Evolutionary conservation across 1,284 basidiomycete genomes (phyloP), one percentile per base, ranked within the genome.

Genomic region (Ceratobasidium theobromae): DNA sequence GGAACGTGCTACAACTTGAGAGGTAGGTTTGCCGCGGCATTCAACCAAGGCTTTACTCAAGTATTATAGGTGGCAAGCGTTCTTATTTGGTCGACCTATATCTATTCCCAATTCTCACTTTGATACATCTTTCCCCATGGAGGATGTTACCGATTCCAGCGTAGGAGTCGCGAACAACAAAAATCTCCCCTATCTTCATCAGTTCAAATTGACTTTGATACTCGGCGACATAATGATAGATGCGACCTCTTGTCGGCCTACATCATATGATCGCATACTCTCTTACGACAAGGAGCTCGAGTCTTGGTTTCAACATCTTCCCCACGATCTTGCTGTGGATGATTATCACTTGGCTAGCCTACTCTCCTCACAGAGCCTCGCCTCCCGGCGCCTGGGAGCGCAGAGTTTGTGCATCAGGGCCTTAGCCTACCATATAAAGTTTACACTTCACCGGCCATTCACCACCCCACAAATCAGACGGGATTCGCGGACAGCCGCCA

Each of bases 221-320:
- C 79, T 91, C 1, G 89, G 89, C 8, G 85, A 89, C 71, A 89
- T 91, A 75, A 87, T 91, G 84, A 86, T 91, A 72, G 86, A 88
- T 71, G 88, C 89, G 1, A 83, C 90, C 1, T 90, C 88, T 41
- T 84, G 89, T 68, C 84, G 85, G 25, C 79, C 86, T 2, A 87
- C 91, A 21, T 79, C 86, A 1, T 90, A 91, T 71, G 84, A 89
- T 53, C 83, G 82, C 58, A 82, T 91, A n/a, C 81, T 84, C 70
- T 81, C 84, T 1, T 86, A 87, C 71, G 89, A 92, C 73, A 81
- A 82, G 43, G 80, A 81, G 1, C 77, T 92, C 53, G 80, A 79
- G 9, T 79, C 85, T 67, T 91, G 89, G 88, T 82, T 87, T 79
- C 85, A 89, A 3, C 80, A 80, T 18, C 80, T 91, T 2, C 89